phyloP scores from a whole-genome alignment of 2,329 filamentous ascomycete species.

The Clonostachys rhizophaga region DNA sequence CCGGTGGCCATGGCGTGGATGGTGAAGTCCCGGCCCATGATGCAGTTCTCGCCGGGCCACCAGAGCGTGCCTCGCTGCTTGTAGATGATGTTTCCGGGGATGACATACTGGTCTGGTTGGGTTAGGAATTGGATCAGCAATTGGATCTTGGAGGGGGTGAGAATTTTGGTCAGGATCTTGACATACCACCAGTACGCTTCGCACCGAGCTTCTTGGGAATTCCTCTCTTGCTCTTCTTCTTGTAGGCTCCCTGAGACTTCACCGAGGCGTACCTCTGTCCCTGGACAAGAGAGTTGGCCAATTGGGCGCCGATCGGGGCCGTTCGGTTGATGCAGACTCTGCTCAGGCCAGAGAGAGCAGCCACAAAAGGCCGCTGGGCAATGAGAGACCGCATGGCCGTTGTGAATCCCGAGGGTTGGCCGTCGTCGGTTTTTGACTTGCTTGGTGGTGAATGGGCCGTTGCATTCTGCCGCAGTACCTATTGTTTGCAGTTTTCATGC shows the following conservation, averaged over 20 bases:
- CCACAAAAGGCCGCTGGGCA: constrained; percentile 39
- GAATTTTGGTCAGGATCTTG: neutral
- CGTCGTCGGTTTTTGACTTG: neutral
- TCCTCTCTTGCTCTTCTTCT: constrained; percentile 54
- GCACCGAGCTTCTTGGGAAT: constrained; percentile 83
- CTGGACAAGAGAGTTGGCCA: constrained; percentile 35
- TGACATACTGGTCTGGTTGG: constrained; percentile 75
- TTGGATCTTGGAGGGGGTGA: neutral
- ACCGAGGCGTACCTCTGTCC: constrained; percentile 52
- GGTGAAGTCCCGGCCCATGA: constrained; percentile 93
- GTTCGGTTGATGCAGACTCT: constrained; percentile 10
- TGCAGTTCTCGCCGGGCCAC: constrained; percentile 93
- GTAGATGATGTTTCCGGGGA: constrained; percentile 97
- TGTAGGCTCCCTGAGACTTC: constrained; percentile 66
- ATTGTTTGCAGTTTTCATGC: no score
- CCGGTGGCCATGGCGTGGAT: constrained; percentile 82
- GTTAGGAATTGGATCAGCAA: neutral
- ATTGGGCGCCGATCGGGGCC: constrained; percentile 17
- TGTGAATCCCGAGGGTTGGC: constrained; percentile 10
- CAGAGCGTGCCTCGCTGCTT: constrained; percentile 91
- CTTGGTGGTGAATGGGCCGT: no score
- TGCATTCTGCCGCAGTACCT: no score
- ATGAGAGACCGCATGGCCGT: constrained; percentile 39
- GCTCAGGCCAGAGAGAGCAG: constrained; percentile 20
- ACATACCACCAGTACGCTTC: constrained; percentile 82